Evolutionary conservation across 345 rosid genomes (phyloP).

Genomic region (Trapa bicornis): DNA sequence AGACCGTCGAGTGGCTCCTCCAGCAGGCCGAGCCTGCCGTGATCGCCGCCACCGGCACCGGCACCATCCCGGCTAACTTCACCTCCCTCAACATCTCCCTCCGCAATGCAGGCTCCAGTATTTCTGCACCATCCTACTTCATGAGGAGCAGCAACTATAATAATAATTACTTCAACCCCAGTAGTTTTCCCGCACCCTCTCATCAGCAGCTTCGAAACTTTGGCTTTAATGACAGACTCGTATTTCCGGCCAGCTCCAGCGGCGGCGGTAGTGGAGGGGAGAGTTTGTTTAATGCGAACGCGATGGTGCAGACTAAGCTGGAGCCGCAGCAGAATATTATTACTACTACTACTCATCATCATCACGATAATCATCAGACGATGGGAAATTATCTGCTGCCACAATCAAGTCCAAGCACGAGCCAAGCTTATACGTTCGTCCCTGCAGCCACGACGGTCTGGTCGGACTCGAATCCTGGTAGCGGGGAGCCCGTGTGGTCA

Average conservation of each 20-base stretch:
- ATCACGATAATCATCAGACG: neutral
- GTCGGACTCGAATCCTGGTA: constrained; percentile 39
- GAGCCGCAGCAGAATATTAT: constrained; percentile 9
- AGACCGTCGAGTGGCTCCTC: constrained; percentile 83
- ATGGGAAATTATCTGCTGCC: constrained; percentile 35
- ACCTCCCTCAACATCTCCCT: constrained; percentile 84
- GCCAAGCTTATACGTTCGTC: neutral
- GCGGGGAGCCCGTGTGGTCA: constrained; percentile 37
- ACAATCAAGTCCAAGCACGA: constrained; percentile 23
- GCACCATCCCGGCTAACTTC: constrained; percentile 85
- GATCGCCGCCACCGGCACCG: constrained; percentile 87
- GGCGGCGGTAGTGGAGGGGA: neutral
- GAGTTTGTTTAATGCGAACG: neutral
- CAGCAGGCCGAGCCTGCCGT: constrained; percentile 92
- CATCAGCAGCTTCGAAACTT: constrained; percentile 20
- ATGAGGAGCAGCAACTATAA: constrained; percentile 17
- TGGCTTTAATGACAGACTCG: constrained; percentile 1
- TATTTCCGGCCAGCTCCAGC: neutral
- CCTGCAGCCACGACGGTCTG: constrained; percentile 39
- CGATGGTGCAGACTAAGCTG: constrained; percentile 4
- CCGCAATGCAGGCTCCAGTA: constrained; percentile 63
- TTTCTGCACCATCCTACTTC: constrained; percentile 53
- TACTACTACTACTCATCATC: constrained; percentile 5
- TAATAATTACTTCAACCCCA: constrained; percentile 23
- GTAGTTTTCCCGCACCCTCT: constrained; percentile 13